A percentile compares a stretch with the other conserved stretches of the same genome.
phyloP scores from a whole-genome alignment of 305 asterid genomes.

The Nicotiana rustica region DNA sequence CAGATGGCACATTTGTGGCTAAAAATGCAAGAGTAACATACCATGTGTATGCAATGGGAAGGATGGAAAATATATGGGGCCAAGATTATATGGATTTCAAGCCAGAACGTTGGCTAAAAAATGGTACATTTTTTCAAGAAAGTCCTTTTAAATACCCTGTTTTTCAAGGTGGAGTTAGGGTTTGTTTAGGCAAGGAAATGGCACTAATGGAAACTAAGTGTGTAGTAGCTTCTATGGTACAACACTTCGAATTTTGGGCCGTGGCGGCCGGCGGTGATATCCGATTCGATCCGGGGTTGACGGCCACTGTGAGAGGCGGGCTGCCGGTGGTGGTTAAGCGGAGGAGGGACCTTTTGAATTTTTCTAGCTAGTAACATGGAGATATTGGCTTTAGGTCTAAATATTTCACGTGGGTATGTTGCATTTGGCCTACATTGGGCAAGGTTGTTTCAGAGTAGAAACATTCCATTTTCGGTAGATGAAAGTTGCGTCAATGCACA shows the following conservation, averaged over 20 bases:
- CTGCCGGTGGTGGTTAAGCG: constrained; percentile 53
- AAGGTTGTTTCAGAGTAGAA: not conserved
- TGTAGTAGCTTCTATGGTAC: constrained; percentile 54
- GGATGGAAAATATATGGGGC: constrained; percentile 63
- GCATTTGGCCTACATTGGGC: not conserved
- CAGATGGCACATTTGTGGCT: constrained; percentile 60
- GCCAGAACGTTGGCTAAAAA: constrained; percentile 59
- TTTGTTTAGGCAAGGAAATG: constrained; percentile 46
- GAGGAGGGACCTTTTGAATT: not conserved
- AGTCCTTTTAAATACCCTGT: constrained; percentile 42
- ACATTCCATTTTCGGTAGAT: not conserved
- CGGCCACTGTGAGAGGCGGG: constrained; percentile 58
- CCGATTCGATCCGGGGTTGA: constrained; percentile 39
- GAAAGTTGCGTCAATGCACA: not conserved
- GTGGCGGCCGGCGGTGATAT: constrained; percentile 48
- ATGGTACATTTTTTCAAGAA: constrained; percentile 32
- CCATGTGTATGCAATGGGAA: constrained; percentile 70
- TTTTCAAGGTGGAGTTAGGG: constrained; percentile 47
- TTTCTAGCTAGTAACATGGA: not conserved
- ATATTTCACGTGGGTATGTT: not conserved
- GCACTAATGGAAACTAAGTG: constrained; percentile 47
- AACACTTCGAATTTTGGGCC: constrained; percentile 54
- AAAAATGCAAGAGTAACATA: constrained; percentile 54
- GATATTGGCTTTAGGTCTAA: not conserved
- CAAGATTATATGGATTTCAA: constrained; percentile 58